Percentiles rank a stretch among this genome's conserved stretches.
phyloP scores from a whole-genome alignment of 2,329 filamentous ascomycete species.

The Zarea fungicola region DNA sequence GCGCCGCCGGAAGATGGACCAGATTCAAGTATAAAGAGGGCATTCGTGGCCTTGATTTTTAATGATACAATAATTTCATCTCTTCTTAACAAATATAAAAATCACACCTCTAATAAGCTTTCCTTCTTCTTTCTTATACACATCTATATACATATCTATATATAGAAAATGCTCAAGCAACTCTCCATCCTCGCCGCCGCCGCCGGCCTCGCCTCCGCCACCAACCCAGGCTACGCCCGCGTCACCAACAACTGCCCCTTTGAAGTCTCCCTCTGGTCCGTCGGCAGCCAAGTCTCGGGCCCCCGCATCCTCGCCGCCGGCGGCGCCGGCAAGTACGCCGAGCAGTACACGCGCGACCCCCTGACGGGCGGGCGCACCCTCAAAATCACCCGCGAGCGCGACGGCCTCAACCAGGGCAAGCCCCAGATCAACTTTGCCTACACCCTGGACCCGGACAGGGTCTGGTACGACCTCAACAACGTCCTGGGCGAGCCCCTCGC shows the following conservation, averaged over 20 bases:
- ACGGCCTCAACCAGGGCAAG: slow-evolving; percentile 35
- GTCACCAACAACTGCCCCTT: slow-evolving; percentile 33
- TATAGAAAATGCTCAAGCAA: slow-evolving; percentile 1
- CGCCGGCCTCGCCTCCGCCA: slow-evolving; percentile 16
- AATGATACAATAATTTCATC: too few species aligned
- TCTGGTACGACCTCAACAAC: slow-evolving; percentile 37
- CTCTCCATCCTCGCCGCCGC: slow-evolving; percentile 17
- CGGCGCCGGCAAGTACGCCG: slow-evolving; percentile 25
- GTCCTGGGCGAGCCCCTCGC: slow-evolving; percentile 36
- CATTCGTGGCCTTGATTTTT: too few species aligned
- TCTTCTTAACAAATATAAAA: too few species aligned
- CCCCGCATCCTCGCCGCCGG: slow-evolving; percentile 22
- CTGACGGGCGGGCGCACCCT: slow-evolving; percentile 33
- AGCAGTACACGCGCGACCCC: slow-evolving; percentile 31
- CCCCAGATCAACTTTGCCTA: slow-evolving; percentile 37
- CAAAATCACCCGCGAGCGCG: slow-evolving; percentile 29
- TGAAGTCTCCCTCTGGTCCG: slow-evolving; percentile 34
- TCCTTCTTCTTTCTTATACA: too few species aligned
- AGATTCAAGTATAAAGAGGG: too few species aligned
- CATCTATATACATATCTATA: not conserved
- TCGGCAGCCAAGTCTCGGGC: slow-evolving; percentile 26
- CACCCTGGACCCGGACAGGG: slow-evolving; percentile 27
- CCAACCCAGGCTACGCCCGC: slow-evolving; percentile 28
- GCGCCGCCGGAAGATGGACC: too few species aligned
- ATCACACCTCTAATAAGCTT: too few species aligned